Conservation (phyloP, 768 basidiomycete species). For the Lentinula boryana region DNA sequence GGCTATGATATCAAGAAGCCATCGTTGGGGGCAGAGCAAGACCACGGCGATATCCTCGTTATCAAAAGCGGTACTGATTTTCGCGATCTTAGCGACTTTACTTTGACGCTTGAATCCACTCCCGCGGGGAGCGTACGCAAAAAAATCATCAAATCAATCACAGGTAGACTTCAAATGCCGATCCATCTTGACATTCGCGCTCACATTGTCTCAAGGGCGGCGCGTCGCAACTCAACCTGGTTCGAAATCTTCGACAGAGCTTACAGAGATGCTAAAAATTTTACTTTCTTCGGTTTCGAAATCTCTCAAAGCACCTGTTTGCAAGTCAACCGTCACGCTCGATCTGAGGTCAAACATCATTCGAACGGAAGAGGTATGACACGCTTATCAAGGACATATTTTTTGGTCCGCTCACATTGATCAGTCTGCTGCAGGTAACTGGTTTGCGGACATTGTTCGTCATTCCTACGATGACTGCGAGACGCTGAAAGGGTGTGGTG, state of each 20-base stretch:
- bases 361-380: slow-evolving; percentile 60
- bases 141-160: slow-evolving; percentile 56
- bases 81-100: slow-evolving; percentile 75
- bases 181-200: background rate
- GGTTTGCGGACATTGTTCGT: slow-evolving; percentile 80
- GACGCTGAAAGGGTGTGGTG: slow-evolving; percentile 49
- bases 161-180: slow-evolving; percentile 34
- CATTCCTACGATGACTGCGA: slow-evolving; percentile 78
- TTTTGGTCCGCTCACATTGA: background rate
- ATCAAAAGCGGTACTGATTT: slow-evolving; percentile 91
- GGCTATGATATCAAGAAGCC: slow-evolving; percentile 46
- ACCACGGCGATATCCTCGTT: slow-evolving; percentile 63
- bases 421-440: slow-evolving; percentile 69
- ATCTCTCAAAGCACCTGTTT: slow-evolving; percentile 71
- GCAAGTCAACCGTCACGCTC: slow-evolving; percentile 58
- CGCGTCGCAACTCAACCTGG: slow-evolving; percentile 57
- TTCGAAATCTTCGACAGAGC: slow-evolving; percentile 45
- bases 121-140: slow-evolving; percentile 58
- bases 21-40: slow-evolving; percentile 65
- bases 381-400: background rate
- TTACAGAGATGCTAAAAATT: slow-evolving; percentile 54
- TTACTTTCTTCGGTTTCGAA: slow-evolving; percentile 65
- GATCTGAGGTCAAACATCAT: slow-evolving; percentile 75
- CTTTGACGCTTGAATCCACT: slow-evolving; percentile 53
- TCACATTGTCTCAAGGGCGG: slow-evolving; percentile 40